Percentiles rank a stretch among this genome's conserved stretches.
phyloP scores from a whole-genome alignment of 2,329 filamentous ascomycete genomes.

The Paecilomyces sp. region DNA sequence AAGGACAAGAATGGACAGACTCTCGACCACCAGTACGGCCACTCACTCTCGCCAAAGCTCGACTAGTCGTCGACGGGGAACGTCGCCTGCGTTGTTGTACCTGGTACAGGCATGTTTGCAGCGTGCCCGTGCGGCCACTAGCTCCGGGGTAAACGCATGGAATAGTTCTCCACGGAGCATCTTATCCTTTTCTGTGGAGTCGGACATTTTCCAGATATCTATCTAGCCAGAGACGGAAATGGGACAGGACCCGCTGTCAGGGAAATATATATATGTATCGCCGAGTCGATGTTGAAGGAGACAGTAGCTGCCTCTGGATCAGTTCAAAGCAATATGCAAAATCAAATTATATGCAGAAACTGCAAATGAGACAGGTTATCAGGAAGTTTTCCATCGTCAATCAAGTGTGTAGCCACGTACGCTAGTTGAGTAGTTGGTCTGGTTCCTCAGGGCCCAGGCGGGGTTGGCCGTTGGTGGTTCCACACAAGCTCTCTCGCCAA shows the following conservation, averaged over 20 bases:
- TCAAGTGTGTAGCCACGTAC: neutral
- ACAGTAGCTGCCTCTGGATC: neutral
- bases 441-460: neutral
- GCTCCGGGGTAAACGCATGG: conserved; percentile 62
- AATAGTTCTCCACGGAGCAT: conserved; percentile 68
- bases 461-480: neutral
- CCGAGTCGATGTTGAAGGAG: neutral
- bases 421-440: too few species aligned
- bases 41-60: conserved; percentile 67
- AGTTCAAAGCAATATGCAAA: neutral
- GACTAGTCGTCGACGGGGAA: conserved; percentile 54
- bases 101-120: conserved; percentile 55
- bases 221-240: neutral
- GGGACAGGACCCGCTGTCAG: too few species aligned
- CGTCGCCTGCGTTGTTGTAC: conserved; percentile 58
- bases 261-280: too few species aligned
- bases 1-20: neutral
- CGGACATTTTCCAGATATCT: conserved; percentile 7
- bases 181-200: conserved; percentile 24
- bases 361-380: neutral
- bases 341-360: neutral
- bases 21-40: neutral
- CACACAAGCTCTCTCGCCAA: neutral
- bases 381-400: neutral
- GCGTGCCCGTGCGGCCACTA: conserved; percentile 56